Base-by-base conservation (phyloP, 345 rosid genomes). In the Sisymbrium altissimum region DNA sequence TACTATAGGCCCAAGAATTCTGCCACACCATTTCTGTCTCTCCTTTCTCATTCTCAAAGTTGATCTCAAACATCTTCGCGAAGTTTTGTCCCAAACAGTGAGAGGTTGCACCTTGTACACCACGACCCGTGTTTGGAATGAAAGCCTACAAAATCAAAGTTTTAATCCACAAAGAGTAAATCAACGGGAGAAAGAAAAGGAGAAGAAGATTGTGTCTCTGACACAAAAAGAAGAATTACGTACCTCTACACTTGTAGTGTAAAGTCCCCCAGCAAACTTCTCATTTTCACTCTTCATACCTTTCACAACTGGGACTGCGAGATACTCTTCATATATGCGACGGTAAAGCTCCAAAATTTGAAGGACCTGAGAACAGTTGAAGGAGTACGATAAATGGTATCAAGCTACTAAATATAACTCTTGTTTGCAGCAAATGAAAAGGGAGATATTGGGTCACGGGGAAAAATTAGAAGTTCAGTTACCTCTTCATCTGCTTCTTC, bases 1-100 rank as follows among this genome's bases (percentile, higher is more conserved):
- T 90, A 76, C 89, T 92, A 76, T 88, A 95, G n/a, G 97, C 99
- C 99, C 98, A 95, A 15, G 99, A 95, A 76, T 95, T 95, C 84
- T 95, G 99, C 99, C 99, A 95, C 75, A 83, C 97, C 97, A 85
- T 90, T 39, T 80, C 85, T 81, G 78, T 92, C 84, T 90, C 97
- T 53, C 96, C 92, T 79, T 88, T 92, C 57, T 95, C 98, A 80
- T 95, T 88, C 82, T 95, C 97, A 76, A 82, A 92, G 82, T 81
- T 86, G 60, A 73, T 95, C 79, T 95, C 97, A 50, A 92, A 95
- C 98, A 95, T 95, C 78, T 92, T 92, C 7, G 99, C 96, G 56
- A 95, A 95, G 64, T 95, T 95, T 74, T 95, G 99, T 43, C 99
- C 99, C 74, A 95, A 74, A 69, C 97, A 95, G 67, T 95, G 98